Conservation (phyloP, 2,329 filamentous ascomycete genomes). For the Alternaria sp. region DNA sequence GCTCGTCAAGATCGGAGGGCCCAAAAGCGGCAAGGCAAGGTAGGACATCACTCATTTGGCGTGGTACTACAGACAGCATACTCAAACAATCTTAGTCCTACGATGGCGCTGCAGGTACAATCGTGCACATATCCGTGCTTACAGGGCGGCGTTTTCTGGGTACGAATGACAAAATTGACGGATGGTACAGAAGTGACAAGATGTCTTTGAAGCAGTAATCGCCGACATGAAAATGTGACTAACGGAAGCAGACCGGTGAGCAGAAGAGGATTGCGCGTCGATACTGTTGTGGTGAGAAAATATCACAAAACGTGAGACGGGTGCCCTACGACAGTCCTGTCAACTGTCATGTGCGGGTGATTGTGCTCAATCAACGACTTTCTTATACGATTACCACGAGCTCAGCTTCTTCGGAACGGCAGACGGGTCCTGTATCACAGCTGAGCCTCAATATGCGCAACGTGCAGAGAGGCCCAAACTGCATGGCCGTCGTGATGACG, state of each 20-base stretch:
- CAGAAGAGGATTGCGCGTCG: background rate
- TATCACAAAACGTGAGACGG: conserved; percentile 12
- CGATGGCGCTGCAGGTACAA: conserved; percentile 27
- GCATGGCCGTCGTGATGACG: background rate
- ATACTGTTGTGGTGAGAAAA: conserved; percentile 19
- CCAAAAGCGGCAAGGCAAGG: conserved; percentile 21
- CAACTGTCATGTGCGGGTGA: conserved; percentile 34
- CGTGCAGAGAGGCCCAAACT: background rate
- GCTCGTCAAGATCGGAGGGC: conserved; percentile 6
- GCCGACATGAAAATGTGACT: background rate
- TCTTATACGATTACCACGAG: background rate
- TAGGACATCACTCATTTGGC: conserved; percentile 3
- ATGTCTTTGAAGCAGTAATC: background rate
- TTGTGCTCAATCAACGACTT: conserved; percentile 15
- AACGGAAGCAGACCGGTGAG: conserved; percentile 3
- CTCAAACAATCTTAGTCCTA: conserved; percentile 23
- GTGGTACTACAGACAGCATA: conserved; percentile 24
- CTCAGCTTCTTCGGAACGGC: background rate
- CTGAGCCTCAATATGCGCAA: background rate
- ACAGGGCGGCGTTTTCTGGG: background rate
- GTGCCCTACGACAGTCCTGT: conserved; percentile 27
- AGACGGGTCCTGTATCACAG: background rate
- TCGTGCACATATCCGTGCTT: conserved; percentile 21
- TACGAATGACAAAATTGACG: background rate
- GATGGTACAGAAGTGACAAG: background rate